Percentiles rank a stretch among this genome's conserved stretches.
Evolutionary conservation across 2,329 filamentous ascomycete genomes (phyloP).

Genomic region (Sarocladium kiliense): DNA sequence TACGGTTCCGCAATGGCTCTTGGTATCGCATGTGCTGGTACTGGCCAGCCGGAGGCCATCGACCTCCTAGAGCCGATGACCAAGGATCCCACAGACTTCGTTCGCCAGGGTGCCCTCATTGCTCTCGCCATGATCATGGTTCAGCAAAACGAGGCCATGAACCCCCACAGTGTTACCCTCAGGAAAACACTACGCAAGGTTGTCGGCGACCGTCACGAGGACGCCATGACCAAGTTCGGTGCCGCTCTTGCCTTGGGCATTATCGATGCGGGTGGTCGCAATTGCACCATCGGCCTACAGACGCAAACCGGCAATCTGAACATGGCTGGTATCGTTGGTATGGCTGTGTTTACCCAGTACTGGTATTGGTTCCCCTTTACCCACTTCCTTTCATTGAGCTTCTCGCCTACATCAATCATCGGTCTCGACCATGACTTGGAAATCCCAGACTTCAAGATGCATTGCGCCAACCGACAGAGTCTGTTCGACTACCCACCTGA

Average conservation of each 20-base stretch:
- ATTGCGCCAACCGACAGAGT: conserved; percentile 90
- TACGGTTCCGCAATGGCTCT: conserved; percentile 98
- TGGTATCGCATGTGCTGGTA: conserved; percentile 95
- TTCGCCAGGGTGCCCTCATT: conserved; percentile 92
- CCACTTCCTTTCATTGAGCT: conserved; percentile 92
- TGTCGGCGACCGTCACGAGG: conserved; percentile 89
- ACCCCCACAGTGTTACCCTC: conserved; percentile 87
- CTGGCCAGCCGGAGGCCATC: conserved; percentile 91
- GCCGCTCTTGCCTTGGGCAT: conserved; percentile 91
- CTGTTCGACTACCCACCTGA: conserved; percentile 98
- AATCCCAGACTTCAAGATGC: conserved; percentile 90
- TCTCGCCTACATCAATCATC: conserved; percentile 95
- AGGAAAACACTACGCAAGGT: conserved; percentile 94
- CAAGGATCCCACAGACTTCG: conserved; percentile 98
- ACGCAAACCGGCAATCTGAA: conserved; percentile 98
- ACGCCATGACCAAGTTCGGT: conserved; percentile 99
- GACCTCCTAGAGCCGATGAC: conserved; percentile 98
- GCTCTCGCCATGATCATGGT: conserved; percentile 96
- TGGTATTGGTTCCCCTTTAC: conserved; percentile 99
- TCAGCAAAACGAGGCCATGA: conserved; percentile 99
- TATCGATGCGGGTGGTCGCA: conserved; percentile 94
- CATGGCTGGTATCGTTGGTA: conserved; percentile 96
- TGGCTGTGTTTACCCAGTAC: conserved; percentile 98
- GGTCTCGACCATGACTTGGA: conserved; percentile 91
- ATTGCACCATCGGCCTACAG: conserved; percentile 96